Evolutionary conservation across 106 monocot genomes (phyloP).

Genomic region (Allium cepa): DNA sequence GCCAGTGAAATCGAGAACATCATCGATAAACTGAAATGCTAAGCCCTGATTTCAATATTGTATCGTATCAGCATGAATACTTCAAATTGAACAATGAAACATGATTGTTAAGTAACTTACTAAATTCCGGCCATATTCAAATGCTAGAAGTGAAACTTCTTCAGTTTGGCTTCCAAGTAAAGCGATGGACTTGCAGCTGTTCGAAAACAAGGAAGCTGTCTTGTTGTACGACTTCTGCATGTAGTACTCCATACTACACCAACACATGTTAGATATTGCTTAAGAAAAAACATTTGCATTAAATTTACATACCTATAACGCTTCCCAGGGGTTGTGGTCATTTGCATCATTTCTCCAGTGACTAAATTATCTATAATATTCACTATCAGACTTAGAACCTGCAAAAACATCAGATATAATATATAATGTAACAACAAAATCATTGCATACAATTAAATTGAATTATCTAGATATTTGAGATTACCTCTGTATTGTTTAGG

Average conservation of each 20-base stretch:
- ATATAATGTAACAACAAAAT: too few species aligned
- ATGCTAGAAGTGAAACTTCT: conserved; percentile 16
- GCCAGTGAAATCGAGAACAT: conserved; percentile 79
- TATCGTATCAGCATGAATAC: too few species aligned
- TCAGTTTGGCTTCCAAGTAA: conserved; percentile 19
- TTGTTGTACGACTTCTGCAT: conserved; percentile 20
- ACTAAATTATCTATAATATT: conserved; percentile 83
- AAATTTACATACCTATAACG: conserved; percentile 56
- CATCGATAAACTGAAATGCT: conserved; percentile 72
- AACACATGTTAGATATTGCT: background rate
- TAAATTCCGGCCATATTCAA: conserved; percentile 19
- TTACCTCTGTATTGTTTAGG: conserved; percentile 81
- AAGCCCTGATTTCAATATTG: conserved; percentile 26
- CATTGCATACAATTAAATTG: too few species aligned
- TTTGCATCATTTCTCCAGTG: conserved; percentile 98
- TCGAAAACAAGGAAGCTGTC: conserved; percentile 21
- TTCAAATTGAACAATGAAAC: too few species aligned
- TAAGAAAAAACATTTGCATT: background rate
- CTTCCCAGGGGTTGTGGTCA: conserved; percentile 53
- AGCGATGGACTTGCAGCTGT: conserved; percentile 28
- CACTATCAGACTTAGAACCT: conserved; percentile 80
- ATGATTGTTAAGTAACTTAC: background rate
- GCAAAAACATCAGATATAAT: background rate
- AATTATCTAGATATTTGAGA: background rate
- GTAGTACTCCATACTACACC: conserved; percentile 19